These are phyloP conservation scores for Kuraishia capsulata DNA, from an alignment of 805 yeast genomes.

Conservation along the genomic window DNA sequence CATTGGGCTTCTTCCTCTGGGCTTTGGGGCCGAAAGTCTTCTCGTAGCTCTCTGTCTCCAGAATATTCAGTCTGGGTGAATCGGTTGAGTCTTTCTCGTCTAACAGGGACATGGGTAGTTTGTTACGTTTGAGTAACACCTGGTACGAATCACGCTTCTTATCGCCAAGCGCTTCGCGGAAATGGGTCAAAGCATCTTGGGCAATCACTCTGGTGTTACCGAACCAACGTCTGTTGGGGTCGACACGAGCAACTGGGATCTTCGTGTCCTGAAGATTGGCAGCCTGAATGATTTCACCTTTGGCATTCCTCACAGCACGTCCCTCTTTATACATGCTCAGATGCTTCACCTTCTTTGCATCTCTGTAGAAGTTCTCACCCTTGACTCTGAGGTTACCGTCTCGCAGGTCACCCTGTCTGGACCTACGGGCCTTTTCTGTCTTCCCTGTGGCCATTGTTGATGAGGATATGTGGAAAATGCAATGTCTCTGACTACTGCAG, in stretches of 20 bases:
- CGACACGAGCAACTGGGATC: constrained; percentile 85
- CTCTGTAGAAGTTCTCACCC: constrained; percentile 95
- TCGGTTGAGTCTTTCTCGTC: constrained; percentile 78
- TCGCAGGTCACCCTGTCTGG: constrained; percentile 69
- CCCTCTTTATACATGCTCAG: constrained; percentile 92
- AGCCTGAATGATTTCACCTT: constrained; percentile 80
- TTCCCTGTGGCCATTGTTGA: constrained; percentile 79
- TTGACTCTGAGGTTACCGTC: constrained; percentile 91
- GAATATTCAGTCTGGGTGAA: constrained; percentile 68
- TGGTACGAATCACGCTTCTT: constrained; percentile 76
- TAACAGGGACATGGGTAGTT: constrained; percentile 88
- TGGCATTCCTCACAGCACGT: constrained; percentile 74
- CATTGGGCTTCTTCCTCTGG: constrained; percentile 84
- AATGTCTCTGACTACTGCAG: not conserved
- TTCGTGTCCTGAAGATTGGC: constrained; percentile 85
- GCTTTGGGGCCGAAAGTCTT: constrained; percentile 91
- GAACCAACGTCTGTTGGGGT: constrained; percentile 96
- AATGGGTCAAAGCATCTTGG: constrained; percentile 90
- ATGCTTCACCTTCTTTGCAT: constrained; percentile 85
- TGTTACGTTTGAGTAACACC: constrained; percentile 79
- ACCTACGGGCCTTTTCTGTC: constrained; percentile 83
- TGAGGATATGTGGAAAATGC: not conserved
- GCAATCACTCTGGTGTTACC: constrained; percentile 96
- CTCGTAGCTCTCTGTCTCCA: constrained; percentile 81
- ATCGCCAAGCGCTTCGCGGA: constrained; percentile 88